Percentiles rank a stretch among this genome's conserved stretches.
These are phyloP conservation scores for Linum usitatissimum DNA, from an alignment of 345 rosid species.

Conservation along the genomic window DNA sequence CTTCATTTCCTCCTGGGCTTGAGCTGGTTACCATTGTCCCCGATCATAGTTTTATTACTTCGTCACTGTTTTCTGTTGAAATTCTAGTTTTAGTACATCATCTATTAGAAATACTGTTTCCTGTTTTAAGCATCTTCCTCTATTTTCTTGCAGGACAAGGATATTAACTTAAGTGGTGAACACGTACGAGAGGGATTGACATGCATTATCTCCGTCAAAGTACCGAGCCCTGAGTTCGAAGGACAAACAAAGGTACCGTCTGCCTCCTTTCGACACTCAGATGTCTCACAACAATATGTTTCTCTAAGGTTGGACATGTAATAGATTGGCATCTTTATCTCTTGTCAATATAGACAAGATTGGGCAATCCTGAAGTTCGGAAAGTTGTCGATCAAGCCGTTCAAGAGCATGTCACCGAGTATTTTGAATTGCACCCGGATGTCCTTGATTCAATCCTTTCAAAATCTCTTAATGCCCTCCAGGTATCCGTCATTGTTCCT, in stretches of 20 bases:
- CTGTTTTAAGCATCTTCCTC: constrained; percentile 9
- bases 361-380: constrained; percentile 99
- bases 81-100: neutral
- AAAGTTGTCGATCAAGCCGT: constrained; percentile 87
- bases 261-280: constrained; percentile 7
- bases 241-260: constrained; percentile 90
- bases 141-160: constrained; percentile 63
- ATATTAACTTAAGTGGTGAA: constrained; percentile 81
- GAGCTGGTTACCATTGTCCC: too few species aligned
- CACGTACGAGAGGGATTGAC: constrained; percentile 98
- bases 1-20: too few species aligned
- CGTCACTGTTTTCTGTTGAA: neutral
- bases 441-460: constrained; percentile 84
- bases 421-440: constrained; percentile 92
- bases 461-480: constrained; percentile 86
- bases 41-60: too few species aligned
- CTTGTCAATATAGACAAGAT: constrained; percentile 57
- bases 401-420: constrained; percentile 91
- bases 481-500: constrained; percentile 37
- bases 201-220: constrained; percentile 88
- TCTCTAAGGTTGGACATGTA: neutral
- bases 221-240: constrained; percentile 98
- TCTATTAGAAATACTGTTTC: neutral
- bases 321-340: constrained; percentile 6
- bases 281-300: neutral